Evolutionary conservation across 257 asterid species (phyloP), one percentile per base, ranked within the genome.

Genomic region (Osmanthus fragrans): DNA sequence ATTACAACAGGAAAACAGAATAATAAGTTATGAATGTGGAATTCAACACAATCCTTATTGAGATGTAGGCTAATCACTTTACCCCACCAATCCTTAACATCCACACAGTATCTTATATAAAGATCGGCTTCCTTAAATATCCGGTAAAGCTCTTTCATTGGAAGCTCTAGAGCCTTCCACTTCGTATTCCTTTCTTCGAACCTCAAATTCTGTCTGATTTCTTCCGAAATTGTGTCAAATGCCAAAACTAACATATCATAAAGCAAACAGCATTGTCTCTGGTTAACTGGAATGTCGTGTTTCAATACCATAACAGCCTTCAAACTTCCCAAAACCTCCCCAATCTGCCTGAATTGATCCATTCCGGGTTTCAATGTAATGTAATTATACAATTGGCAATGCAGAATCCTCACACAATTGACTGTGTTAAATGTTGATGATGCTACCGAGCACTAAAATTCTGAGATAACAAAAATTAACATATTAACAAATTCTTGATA

Each of bases 261-360:
- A 21, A 94, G 95, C 82, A 94, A 76, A 27, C 88, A 84, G 33
- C 99, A 94, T 74, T 94, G 99, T 15, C 88, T 83, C 63, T 85
- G 95, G 86, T 94, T 94, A 67, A 94, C 89, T 23, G 85, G 80
- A 66, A 94, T 92, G 5, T 94, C 97, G 54, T 92, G 96, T 80
- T 90, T 88, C 30, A 94, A 65, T 13, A 92, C 92, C 97, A 92
- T 92, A 0, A 92, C 67, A n/a, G 99, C 96, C 77, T 85, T 88
- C 68, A 92, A 34, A 63, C 96, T 85, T 34, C 99, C 99, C 72
- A 94, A 75, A 33, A 90, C 90, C 85, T 94, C 97, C 68, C 99
- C 99, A 29, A 91, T 86, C 72, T 90, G 97, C 86, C 96, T 82
- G 84, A 91, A 90, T 78, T 92, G 96, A 75, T 94, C 99, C 99